Evolutionary conservation across 345 rosid species (phyloP).

Genomic region (Linum tenue): DNA sequence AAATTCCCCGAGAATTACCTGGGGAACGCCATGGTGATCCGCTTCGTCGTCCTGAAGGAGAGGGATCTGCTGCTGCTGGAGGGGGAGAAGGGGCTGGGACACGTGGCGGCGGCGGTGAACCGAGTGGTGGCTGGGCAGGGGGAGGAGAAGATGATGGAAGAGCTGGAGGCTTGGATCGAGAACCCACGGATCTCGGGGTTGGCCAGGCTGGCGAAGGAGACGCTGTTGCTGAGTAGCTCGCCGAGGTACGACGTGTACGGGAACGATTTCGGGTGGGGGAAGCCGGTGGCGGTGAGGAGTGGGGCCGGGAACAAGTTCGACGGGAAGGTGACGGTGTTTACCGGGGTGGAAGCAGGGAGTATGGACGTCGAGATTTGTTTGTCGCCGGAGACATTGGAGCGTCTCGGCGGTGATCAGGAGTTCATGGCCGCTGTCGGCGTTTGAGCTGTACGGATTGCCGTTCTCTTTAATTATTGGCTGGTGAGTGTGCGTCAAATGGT

Average conservation of each 20-base stretch:
- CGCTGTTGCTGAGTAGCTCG: constrained; percentile 14
- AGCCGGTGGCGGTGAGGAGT: constrained; percentile 5
- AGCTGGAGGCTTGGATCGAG: constrained; percentile 9
- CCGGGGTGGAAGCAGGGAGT: constrained; percentile 18
- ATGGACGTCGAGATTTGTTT: constrained; percentile 4
- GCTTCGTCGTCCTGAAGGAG: background rate
- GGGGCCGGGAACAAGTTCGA: constrained; percentile 12
- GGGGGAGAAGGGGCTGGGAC: constrained; percentile 13
- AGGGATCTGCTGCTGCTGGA: constrained; percentile 7
- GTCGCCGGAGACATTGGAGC: constrained; percentile 6
- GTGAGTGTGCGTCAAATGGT: no score
- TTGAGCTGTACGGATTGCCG: background rate
- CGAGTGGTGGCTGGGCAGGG: constrained; percentile 11
- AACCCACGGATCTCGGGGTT: background rate
- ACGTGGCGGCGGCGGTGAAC: constrained; percentile 23
- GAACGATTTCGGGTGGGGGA: no score
- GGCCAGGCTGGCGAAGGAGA: background rate
- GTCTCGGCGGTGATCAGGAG: constrained; percentile 20
- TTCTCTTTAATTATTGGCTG: no score
- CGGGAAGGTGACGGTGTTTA: constrained; percentile 19
- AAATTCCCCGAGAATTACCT: constrained; percentile 24
- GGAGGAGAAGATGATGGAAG: constrained; percentile 6
- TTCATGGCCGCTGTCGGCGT: constrained; percentile 15
- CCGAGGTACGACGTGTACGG: constrained; percentile 15
- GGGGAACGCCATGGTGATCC: constrained; percentile 19